Conservation (phyloP, 441 rosid genomes). For the Populus hybrid region DNA sequence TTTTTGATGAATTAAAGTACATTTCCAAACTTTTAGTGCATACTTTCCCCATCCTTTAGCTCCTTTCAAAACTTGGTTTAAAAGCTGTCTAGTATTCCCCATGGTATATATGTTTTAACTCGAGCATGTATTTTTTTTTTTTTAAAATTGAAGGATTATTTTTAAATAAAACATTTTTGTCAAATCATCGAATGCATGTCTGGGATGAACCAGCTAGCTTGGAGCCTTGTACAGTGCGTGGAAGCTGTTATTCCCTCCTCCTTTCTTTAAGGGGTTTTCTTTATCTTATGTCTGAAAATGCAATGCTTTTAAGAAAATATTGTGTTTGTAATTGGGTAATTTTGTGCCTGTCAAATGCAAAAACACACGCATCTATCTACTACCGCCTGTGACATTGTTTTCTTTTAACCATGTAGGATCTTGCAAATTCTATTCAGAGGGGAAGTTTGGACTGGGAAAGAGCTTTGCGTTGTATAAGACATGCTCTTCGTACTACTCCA, state of each 20-base stretch:
- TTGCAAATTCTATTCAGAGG: constrained; percentile 80
- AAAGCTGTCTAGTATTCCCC: neutral
- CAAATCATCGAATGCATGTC: neutral
- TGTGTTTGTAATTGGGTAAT: neutral
- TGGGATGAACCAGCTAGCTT: neutral
- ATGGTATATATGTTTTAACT: neutral
- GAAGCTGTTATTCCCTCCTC: neutral
- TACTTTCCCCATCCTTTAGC: neutral
- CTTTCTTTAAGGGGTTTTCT: neutral
- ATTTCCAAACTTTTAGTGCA: neutral
- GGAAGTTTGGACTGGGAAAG: constrained; percentile 99
- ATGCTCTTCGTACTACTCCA: constrained; percentile 93
- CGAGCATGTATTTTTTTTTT: neutral
- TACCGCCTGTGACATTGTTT: neutral
- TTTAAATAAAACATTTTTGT: neutral
- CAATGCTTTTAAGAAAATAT: neutral
- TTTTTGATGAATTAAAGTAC: neutral
- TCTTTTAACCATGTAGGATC: constrained; percentile 56
- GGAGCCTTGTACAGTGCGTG: neutral
- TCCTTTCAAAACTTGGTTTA: neutral
- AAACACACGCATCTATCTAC: neutral
- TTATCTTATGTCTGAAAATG: neutral
- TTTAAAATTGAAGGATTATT: neutral
- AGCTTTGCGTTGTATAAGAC: constrained; percentile 95
- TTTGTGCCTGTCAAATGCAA: neutral